Evolutionary conservation across 345 rosid species (phyloP), one percentile per base, ranked within the genome.

Genomic region (Citrus inodora): DNA sequence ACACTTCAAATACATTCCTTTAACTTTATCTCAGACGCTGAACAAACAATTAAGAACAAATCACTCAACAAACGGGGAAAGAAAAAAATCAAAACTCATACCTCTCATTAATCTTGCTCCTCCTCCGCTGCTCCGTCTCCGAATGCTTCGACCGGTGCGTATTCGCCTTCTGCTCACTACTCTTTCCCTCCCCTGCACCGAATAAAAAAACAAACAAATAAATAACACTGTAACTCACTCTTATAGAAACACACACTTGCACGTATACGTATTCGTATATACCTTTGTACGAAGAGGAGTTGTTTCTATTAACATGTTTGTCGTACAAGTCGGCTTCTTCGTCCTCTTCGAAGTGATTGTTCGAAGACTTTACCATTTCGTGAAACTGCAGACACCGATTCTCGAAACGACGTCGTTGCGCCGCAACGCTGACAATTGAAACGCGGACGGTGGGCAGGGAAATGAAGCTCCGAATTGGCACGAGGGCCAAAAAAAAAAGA

Each of bases 91-190:
- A 28, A 27, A 25, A 9, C 37, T 63, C 16, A 67, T 64, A 78
- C 98, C 98, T 91, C 89, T 91, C 94, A 80, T 91, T 94, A 77
- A 94, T 91, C 87, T 94, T 92, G 87, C 93, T 87, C 84, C 97
- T 86, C 67, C 98, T 87, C 46, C 97, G 92, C 68, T 94, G 94
- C 87, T 94, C 97, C 5, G 94, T 92, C 89, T 92, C 97, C 3
- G 98, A 92, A 87, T 94, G 97, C 86, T 92, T 94, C 38, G 93
- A 85, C 76, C 92, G 87, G 30, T 75, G 77, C 25, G 82, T 72
- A 76, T 67, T 88, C 9, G 74, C 32, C 85, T 87, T 89, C 71
- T 63, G 88, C 17, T 83, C 89, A 25, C 80, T 65, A 46, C 81
- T 86, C 78, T 75, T 88, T 62, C 81, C 86, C 21, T 79, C 90